Percentiles rank a stretch among this genome's conserved stretches.
These are phyloP conservation scores for Aspergillus pseudotamarii DNA, from an alignment of 2,329 filamentous ascomycete species.

Conservation along the genomic window DNA sequence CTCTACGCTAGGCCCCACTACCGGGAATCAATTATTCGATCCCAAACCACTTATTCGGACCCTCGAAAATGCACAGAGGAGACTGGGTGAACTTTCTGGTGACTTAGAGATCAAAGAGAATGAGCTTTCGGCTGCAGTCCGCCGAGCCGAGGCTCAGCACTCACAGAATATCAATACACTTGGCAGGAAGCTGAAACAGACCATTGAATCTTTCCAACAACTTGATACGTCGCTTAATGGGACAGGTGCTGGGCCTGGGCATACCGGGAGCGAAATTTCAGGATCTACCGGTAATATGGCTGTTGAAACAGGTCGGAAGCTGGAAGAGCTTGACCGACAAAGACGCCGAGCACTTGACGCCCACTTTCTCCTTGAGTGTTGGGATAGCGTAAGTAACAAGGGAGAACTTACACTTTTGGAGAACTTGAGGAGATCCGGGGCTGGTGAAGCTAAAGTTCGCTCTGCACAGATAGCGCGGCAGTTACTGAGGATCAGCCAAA, in stretches of 20 bases:
- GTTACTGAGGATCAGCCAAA: constrained; percentile 88
- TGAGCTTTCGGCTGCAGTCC: constrained; percentile 84
- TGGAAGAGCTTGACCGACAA: constrained; percentile 94
- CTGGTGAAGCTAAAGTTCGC: constrained; percentile 87
- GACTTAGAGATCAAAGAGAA: constrained; percentile 90
- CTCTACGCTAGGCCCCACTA: constrained; percentile 60
- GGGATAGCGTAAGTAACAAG: constrained; percentile 90
- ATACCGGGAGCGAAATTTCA: constrained; percentile 30
- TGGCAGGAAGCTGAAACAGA: constrained; percentile 85
- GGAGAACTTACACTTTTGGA: constrained; percentile 86
- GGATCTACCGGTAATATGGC: constrained; percentile 78
- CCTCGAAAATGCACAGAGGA: constrained; percentile 72
- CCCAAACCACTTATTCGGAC: constrained; percentile 95
- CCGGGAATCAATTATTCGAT: constrained; percentile 68
- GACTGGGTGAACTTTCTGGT: constrained; percentile 61
- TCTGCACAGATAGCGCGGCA: constrained; percentile 94
- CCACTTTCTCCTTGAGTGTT: constrained; percentile 93
- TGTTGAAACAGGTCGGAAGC: constrained; percentile 88
- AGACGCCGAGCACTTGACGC: constrained; percentile 87
- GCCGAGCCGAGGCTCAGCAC: constrained; percentile 88
- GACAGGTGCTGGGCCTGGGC: constrained; percentile 37
- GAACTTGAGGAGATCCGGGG: constrained; percentile 81
- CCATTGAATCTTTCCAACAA: constrained; percentile 87
- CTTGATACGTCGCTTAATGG: constrained; percentile 82
- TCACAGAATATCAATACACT: constrained; percentile 86